These are phyloP conservation scores for Echria macrotheca DNA, from an alignment of 495 filamentous ascomycete species.

Conservation along the genomic window DNA sequence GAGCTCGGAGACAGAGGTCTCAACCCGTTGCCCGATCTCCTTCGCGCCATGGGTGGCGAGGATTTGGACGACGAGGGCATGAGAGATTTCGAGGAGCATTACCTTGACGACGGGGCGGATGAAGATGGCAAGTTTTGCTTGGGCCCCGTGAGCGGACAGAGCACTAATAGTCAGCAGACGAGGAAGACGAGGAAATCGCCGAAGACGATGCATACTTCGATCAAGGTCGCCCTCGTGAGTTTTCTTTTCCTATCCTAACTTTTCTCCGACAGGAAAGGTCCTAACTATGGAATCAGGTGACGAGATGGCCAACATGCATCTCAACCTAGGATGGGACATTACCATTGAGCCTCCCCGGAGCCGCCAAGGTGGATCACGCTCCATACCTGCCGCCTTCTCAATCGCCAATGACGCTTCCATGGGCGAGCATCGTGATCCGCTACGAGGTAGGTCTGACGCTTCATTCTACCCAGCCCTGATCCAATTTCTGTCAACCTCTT, in stretches of 20 bases:
- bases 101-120: constrained; percentile 60
- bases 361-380: constrained; percentile 26
- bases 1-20: no score
- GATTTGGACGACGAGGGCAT: constrained; percentile 52
- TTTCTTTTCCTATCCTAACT: constrained; percentile 13
- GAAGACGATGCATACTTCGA: constrained; percentile 61
- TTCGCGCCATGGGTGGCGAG: constrained; percentile 59
- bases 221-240: constrained; percentile 66
- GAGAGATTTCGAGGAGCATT: constrained; percentile 48
- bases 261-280: constrained; percentile 10
- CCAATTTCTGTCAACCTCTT: background rate
- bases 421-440: constrained; percentile 39
- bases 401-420: no score
- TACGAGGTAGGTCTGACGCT: constrained; percentile 43
- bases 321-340: constrained; percentile 44
- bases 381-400: no score
- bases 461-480: no score
- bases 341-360: constrained; percentile 32
- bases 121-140: constrained; percentile 56
- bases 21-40: constrained; percentile 50
- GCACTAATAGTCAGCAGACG: no score
- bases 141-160: no score
- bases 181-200: constrained; percentile 68
- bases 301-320: no score
- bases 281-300: no score